Conservation (phyloP, 2,329 filamentous ascomycete genomes). For the Hypoxylon sp. region DNA sequence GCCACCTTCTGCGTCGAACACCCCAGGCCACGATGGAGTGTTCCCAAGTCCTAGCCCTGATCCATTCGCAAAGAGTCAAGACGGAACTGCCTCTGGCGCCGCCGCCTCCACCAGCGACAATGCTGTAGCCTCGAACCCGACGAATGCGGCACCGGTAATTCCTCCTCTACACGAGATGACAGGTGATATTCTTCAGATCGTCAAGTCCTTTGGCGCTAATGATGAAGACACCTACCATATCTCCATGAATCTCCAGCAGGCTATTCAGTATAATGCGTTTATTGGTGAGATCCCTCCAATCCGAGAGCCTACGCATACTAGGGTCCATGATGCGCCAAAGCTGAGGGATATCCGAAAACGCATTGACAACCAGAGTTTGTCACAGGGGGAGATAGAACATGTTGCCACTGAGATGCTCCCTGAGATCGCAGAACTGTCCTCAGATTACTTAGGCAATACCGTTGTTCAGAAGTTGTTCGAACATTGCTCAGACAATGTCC, state of each 20-base stretch:
- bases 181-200: conserved; percentile 87
- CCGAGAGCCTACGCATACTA: conserved; percentile 87
- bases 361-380: conserved; percentile 94
- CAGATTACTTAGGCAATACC: conserved; percentile 97
- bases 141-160: conserved; percentile 71
- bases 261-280: conserved; percentile 81
- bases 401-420: conserved; percentile 95
- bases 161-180: conserved; percentile 83
- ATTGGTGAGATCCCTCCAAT: conserved; percentile 89
- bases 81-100: conserved; percentile 58
- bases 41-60: conserved; percentile 94
- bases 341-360: conserved; percentile 96
- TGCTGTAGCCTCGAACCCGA: conserved; percentile 54
- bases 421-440: conserved; percentile 93
- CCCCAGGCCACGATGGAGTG: conserved; percentile 88
- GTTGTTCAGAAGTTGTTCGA: conserved; percentile 99
- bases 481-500: conserved; percentile 89
- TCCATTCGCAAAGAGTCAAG: conserved; percentile 75
- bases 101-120: conserved; percentile 60
- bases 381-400: conserved; percentile 88
- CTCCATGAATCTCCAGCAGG: conserved; percentile 78
- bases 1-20: conserved; percentile 89
- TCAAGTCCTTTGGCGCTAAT: conserved; percentile 87
- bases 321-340: conserved; percentile 93
- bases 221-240: conserved; percentile 84